Conservation (phyloP, 495 filamentous ascomycete species). For the Letharia columbiana region DNA sequence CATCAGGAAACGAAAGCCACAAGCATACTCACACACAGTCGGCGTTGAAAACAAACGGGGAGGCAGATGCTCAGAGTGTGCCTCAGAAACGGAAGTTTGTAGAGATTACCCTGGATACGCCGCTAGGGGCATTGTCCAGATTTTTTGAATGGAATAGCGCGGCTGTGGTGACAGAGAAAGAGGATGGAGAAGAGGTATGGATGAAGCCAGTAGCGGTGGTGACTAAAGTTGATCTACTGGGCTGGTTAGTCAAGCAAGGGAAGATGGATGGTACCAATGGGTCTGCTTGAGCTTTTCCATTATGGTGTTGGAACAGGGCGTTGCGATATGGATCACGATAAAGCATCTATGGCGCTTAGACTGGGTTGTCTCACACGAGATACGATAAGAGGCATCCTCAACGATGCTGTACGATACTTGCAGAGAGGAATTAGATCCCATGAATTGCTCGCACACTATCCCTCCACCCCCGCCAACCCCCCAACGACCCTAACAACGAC, state of each 20-base stretch:
- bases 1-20: conserved; percentile 1
- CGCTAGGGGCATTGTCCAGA: conserved; percentile 67
- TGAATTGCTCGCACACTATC: not conserved
- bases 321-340: not conserved
- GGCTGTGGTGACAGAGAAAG: conserved; percentile 77
- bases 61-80: conserved; percentile 21
- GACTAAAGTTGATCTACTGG: conserved; percentile 91
- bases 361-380: not conserved
- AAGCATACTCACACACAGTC: not conserved
- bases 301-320: not conserved
- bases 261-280: conserved; percentile 25
- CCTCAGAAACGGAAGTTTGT: conserved; percentile 63
- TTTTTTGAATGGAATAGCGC: conserved; percentile 99
- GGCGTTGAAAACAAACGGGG: conserved; percentile 22
- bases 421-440: not conserved
- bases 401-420: not conserved
- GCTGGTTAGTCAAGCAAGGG: conserved; percentile 78
- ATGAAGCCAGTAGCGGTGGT: conserved; percentile 82
- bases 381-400: not conserved
- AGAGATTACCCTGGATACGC: conserved; percentile 87
- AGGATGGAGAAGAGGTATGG: conserved; percentile 46
- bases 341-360: not conserved
- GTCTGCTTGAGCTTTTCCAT: not conserved
- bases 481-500: conserved; percentile 27
- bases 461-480: conserved; percentile 12